Percentiles rank a stretch among this genome's conserved stretches.
Evolutionary conservation across 2,329 filamentous ascomycete species (phyloP).

Genomic region (Diatrype stigma): DNA sequence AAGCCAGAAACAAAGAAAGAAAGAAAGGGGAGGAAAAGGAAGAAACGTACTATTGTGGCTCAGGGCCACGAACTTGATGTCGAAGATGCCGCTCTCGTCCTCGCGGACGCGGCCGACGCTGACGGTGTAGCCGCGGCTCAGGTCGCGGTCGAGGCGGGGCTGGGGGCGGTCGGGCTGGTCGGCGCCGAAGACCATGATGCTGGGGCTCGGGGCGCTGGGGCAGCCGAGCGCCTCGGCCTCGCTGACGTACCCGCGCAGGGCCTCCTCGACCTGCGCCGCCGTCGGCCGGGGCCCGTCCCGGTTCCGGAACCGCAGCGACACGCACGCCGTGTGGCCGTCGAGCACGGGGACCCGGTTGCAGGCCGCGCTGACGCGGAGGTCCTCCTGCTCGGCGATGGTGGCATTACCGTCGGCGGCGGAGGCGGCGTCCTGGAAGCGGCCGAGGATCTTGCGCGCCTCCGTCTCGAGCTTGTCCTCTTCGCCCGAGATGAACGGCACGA

Average conservation of each 20-base stretch:
- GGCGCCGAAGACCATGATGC: constrained; percentile 90
- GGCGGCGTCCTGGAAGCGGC: no score
- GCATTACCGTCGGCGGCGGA: constrained; percentile 63
- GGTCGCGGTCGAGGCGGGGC: constrained; percentile 82
- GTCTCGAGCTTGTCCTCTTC: constrained; percentile 97
- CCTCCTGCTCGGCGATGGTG: constrained; percentile 71
- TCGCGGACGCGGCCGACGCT: constrained; percentile 83
- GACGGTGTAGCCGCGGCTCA: constrained; percentile 82
- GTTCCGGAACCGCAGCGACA: constrained; percentile 77
- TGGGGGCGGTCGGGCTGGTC: constrained; percentile 85
- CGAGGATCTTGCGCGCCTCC: constrained; percentile 93
- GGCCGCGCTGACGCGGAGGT: constrained; percentile 74
- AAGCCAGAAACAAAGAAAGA: background rate
- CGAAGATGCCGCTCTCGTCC: constrained; percentile 85
- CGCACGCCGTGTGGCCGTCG: constrained; percentile 93
- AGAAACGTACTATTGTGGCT: constrained; percentile 66
- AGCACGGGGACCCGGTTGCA: constrained; percentile 95
- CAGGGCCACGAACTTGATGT: constrained; percentile 89
- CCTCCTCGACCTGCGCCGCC: constrained; percentile 71
- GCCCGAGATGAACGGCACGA: constrained; percentile 87
- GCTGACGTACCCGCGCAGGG: constrained; percentile 73
- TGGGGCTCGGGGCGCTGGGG: constrained; percentile 74
- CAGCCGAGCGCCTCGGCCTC: constrained; percentile 82
- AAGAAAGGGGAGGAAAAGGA: background rate
- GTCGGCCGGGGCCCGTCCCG: constrained; percentile 68